Evolutionary conservation across 1,284 basidiomycete genomes (phyloP).

Genomic region (Anthracocystis panici-leucophaei): DNA sequence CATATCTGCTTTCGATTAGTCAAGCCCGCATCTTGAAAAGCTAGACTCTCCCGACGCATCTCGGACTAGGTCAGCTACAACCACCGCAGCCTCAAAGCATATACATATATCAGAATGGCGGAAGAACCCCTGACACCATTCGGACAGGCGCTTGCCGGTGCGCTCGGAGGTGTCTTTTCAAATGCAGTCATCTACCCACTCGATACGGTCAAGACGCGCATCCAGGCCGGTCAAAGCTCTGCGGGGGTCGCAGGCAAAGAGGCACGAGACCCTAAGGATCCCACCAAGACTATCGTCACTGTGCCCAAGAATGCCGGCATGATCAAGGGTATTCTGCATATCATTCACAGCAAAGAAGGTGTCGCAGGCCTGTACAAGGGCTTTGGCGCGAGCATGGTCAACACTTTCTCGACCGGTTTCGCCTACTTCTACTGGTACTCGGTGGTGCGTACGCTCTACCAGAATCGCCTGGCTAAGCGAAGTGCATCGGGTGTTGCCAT

Average conservation of each 20-base stretch:
- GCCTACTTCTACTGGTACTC: slow-evolving; percentile 99
- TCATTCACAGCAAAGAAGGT: slow-evolving; percentile 63
- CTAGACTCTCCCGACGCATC: not conserved
- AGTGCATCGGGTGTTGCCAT: slow-evolving; percentile 42
- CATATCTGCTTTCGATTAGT: not conserved
- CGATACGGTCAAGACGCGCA: slow-evolving; percentile 94
- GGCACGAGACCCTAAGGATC: slow-evolving; percentile 75
- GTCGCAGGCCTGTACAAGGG: slow-evolving; percentile 85
- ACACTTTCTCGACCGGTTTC: slow-evolving; percentile 95
- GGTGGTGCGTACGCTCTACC: slow-evolving; percentile 83
- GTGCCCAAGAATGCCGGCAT: slow-evolving; percentile 61
- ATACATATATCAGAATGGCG: slow-evolving; percentile 32
- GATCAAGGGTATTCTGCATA: slow-evolving; percentile 63
- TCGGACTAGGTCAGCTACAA: not conserved
- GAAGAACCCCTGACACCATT: slow-evolving; percentile 82
- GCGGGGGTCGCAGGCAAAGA: slow-evolving; percentile 72
- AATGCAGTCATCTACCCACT: slow-evolving; percentile 86
- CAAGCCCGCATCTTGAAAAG: not conserved
- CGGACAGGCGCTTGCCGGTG: slow-evolving; percentile 91
- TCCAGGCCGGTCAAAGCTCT: slow-evolving; percentile 76
- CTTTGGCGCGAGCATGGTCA: slow-evolving; percentile 97
- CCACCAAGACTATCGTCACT: slow-evolving; percentile 67
- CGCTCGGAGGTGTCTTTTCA: slow-evolving; percentile 76
- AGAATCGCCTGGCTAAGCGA: slow-evolving; percentile 52
- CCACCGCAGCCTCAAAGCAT: slow-evolving; percentile 7